Evolutionary conservation across 768 basidiomycete species (phyloP), one percentile per base, ranked within the genome.

Genomic region (Mycena crocata): DNA sequence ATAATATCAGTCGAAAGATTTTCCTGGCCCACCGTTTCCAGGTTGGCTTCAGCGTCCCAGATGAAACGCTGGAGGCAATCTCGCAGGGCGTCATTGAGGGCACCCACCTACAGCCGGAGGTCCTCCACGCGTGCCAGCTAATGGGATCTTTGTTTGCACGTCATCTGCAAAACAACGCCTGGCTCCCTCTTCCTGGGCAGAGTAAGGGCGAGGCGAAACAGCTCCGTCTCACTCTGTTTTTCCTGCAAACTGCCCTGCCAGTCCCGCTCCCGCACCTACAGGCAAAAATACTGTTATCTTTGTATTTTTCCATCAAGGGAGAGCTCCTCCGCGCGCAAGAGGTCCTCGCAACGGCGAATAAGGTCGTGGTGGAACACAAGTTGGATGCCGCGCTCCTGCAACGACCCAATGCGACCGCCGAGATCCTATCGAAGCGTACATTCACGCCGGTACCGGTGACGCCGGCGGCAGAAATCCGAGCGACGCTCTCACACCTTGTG

Each of bases 61-160:
- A n/a, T n/a, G n/a, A n/a, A n/a, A n/a, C n/a, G n/a, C n/a, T n/a
- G n/a, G n/a, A n/a, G n/a, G n/a, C n/a, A n/a, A n/a, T n/a, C n/a
- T n/a, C n/a, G n/a, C n/a, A n/a, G n/a, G n/a, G n/a, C n/a, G n/a
- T n/a, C n/a, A n/a, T n/a, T n/a, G n/a, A n/a, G n/a, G n/a, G n/a
- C n/a, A n/a, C n/a, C n/a, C n/a, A n/a, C 6, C 40, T 64, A 1
- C 62, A 68, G 26, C 52, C 62, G 8, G 51, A 40, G 1, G 31
- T 68, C 12, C 39, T 68, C 6, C 58, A 68, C 34, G 67, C 67
- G 12, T 64, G 50, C 32, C 67, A 68, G 48, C 58, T 68, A 8
- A 28, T 68, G 21, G 67, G 67, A 0, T 68, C 40, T 37, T 64
- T 64, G 62, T 42, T 68, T n/a, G 57, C 57, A 15, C 67, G 57